Base-by-base conservation (phyloP, 2,329 filamentous ascomycete genomes). In the Ascocoryne sarcoides region DNA sequence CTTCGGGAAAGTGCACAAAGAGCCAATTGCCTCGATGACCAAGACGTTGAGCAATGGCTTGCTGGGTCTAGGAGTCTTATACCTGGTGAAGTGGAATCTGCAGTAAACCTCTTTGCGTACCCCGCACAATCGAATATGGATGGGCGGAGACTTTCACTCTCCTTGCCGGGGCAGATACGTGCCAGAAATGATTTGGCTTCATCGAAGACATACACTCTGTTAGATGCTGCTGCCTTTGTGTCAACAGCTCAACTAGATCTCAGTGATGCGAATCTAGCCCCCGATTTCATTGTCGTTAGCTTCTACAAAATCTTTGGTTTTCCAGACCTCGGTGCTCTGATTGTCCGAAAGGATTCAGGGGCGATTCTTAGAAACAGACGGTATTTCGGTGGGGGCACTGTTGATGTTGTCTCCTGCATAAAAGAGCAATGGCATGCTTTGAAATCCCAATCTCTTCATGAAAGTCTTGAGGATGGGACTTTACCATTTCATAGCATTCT, bases 221-320 rank as follows among this genome's bases (percentile, higher is more conserved):
- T 95, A 7, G 90, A 98, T 61, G 89, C 86, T 8, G 88, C 92
- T 4, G 84, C 87, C 0, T 69, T 86, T 9, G 82, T 79, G 8
- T 80, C 87, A 5, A 95, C 89, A 0, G 77, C 84, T 4, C 77
- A 76, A 1, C 66, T 96, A 5, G 75, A 93, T 55, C 65, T 96
- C 2, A 68, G 75, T 40, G 65, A 84, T 50, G 52, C 70, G 0
- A 64, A 67, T 0, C 58, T 63, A 1, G 78, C 82, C 0, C 84
- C 90, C 1, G 90, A 96, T 59, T 96, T 96, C 50, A 82, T 77
- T 0, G 83, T 86, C 0, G 56, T 96, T 31, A 95, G 89, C 60
- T 79, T 96, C 48, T 93, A 95, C 66, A 98, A 96, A 61, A 89
- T 95, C n/a, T 96, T 96, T 60, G 90, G 92, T 1, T 95, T 95